A percentile compares a stretch with the other conserved stretches of the same genome.
Conservation (phyloP, 371 early-diverging fungal species). For the Lichtheimia hyalospora region DNA sequence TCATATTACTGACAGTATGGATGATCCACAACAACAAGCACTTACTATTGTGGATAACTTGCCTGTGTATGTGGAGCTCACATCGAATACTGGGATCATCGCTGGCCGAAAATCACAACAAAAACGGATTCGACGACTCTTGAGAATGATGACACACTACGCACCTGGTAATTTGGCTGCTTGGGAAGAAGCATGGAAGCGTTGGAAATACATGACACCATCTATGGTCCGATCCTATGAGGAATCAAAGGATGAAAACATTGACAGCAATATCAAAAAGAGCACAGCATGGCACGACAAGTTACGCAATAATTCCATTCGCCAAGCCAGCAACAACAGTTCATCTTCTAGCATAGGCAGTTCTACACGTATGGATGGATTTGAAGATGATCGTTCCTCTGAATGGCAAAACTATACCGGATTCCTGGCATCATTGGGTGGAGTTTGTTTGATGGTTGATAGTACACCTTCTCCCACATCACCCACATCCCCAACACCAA, state of each 20-base stretch:
- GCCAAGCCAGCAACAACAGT: not conserved
- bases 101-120: slow-evolving; percentile 75
- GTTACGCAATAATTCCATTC: not conserved
- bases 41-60: slow-evolving; percentile 64
- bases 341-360: slow-evolving; percentile 1
- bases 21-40: slow-evolving; percentile 41
- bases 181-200: slow-evolving; percentile 81
- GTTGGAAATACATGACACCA: slow-evolving; percentile 65
- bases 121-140: slow-evolving; percentile 67
- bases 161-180: slow-evolving; percentile 75
- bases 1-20: slow-evolving; percentile 54
- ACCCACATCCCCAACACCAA: slow-evolving; percentile 15
- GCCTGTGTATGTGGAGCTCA: slow-evolving; percentile 69
- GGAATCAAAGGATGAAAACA: not conserved
- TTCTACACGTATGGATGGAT: slow-evolving; percentile 13
- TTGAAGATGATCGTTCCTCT: slow-evolving; percentile 45
- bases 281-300: slow-evolving; percentile 2
- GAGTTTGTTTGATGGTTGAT: slow-evolving; percentile 62
- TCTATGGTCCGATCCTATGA: slow-evolving; percentile 2
- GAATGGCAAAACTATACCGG: slow-evolving; percentile 87
- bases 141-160: slow-evolving; percentile 62
- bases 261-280: not conserved
- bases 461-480: slow-evolving; percentile 29
- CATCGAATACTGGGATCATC: slow-evolving; percentile 47
- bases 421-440: slow-evolving; percentile 82